Conservation (phyloP, 495 filamentous ascomycete species). For the Beverwykella pulmonaria region DNA sequence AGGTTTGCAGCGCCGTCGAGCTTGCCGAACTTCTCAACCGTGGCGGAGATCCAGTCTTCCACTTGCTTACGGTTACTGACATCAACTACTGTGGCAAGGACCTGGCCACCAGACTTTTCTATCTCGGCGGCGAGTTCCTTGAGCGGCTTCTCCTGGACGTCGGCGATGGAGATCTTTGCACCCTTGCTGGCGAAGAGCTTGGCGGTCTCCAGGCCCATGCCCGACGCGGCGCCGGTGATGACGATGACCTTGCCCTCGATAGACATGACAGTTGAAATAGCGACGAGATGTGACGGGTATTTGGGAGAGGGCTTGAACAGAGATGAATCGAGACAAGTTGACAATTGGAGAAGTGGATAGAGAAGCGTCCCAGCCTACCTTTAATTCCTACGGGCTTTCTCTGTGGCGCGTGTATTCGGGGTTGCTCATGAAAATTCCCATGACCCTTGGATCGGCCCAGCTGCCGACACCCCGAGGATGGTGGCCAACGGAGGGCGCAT, state of each 20-base stretch:
- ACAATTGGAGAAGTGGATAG: not conserved
- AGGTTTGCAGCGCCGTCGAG: conserved; percentile 45
- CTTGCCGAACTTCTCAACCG: conserved; percentile 40
- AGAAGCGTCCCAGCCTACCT: not conserved
- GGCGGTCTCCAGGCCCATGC: conserved; percentile 34
- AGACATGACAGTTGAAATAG: conserved; percentile 11
- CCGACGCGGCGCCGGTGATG: conserved; percentile 31
- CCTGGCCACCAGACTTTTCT: conserved; percentile 19
- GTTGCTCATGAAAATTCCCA: not conserved
- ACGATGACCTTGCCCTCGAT: conserved; percentile 31
- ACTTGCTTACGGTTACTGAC: conserved; percentile 29
- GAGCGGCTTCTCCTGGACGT: conserved; percentile 29
- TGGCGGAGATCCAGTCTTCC: conserved; percentile 34
- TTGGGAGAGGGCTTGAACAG: not conserved
- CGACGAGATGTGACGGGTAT: not conserved
- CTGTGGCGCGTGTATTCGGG: not conserved
- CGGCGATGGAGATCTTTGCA: conserved; percentile 34
- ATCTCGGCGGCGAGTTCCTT: conserved; percentile 20
- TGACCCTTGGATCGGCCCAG: not conserved
- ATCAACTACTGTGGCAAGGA: conserved; percentile 31
- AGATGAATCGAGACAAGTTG: not conserved
- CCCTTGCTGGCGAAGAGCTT: conserved; percentile 31
- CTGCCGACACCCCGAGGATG: conserved; percentile 22
- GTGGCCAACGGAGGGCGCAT: not conserved
- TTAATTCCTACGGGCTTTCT: not conserved